Conservation (phyloP, 495 filamentous ascomycete species). For the Baudoinia panamericana region DNA sequence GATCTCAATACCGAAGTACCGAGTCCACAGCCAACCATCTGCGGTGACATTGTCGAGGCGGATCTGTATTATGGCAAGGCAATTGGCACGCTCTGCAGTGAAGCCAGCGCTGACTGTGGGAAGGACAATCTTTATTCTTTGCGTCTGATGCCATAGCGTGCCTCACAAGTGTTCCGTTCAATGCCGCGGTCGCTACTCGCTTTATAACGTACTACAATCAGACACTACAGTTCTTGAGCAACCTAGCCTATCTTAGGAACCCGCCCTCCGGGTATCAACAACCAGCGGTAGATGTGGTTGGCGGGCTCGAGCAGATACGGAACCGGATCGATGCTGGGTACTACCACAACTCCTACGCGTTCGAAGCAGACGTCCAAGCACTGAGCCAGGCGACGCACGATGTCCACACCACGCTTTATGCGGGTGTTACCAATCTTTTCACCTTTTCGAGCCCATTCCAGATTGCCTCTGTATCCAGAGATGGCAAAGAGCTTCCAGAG, state of each 20-base stretch:
- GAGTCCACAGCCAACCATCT: conserved; percentile 5
- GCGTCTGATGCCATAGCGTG: conserved; percentile 34
- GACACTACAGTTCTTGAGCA: conserved; percentile 45
- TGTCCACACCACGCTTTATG: conserved; percentile 32
- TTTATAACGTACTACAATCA: conserved; percentile 44
- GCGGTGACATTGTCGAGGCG: conserved; percentile 7
- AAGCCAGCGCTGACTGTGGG: neutral
- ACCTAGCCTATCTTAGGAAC: conserved; percentile 40
- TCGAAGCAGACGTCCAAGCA: conserved; percentile 37
- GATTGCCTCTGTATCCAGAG: conserved; percentile 27
- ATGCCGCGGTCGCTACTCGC: conserved; percentile 35
- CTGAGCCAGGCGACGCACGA: conserved; percentile 36
- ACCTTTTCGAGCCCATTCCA: conserved; percentile 29
- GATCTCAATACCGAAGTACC: conserved; percentile 3
- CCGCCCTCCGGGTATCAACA: conserved; percentile 44
- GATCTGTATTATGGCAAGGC: conserved; percentile 1
- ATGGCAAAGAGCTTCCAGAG: conserved; percentile 38
- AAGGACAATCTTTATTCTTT: neutral
- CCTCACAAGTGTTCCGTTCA: conserved; percentile 45
- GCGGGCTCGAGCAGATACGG: conserved; percentile 34
- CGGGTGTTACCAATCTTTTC: conserved; percentile 35
- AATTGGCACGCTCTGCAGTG: too few relatives aligned
- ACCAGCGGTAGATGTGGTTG: conserved; percentile 39
- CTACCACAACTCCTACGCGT: conserved; percentile 39
- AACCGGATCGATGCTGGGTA: conserved; percentile 28